These are phyloP conservation scores for Eutrema japonicum DNA, from an alignment of 345 rosid species.

Conservation along the genomic window DNA sequence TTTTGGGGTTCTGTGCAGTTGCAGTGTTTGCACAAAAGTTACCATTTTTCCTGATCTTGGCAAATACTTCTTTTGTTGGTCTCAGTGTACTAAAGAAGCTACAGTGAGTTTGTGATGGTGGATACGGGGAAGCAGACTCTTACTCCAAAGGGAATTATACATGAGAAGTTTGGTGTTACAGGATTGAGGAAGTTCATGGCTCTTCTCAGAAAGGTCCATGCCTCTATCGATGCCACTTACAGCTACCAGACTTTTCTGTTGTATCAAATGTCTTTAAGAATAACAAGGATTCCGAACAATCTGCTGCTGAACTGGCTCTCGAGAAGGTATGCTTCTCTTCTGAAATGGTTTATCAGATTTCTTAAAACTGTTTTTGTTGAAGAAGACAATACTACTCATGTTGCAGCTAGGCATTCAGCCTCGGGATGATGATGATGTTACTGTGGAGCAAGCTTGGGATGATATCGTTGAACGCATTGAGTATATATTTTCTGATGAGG, in stretches of 20 bases:
- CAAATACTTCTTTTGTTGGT: conserved; percentile 1
- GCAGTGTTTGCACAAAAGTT: conserved; percentile 8
- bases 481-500: conserved; percentile 72
- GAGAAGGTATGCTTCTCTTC: conserved; percentile 53
- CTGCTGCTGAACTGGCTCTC: conserved; percentile 81
- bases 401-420: conserved; percentile 70
- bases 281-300: conserved; percentile 80
- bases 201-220: conserved; percentile 51
- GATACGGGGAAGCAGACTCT: conserved; percentile 45
- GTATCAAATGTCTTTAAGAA: conserved; percentile 61
- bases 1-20: background rate
- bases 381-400: conserved; percentile 21
- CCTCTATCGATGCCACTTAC: conserved; percentile 69
- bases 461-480: conserved; percentile 54
- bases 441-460: conserved; percentile 61
- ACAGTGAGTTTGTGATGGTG: conserved; percentile 16
- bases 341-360: background rate
- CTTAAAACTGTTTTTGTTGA: background rate
- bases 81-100: conserved; percentile 16
- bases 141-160: conserved; percentile 73
- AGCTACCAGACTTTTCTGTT: conserved; percentile 70
- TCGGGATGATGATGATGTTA: conserved; percentile 45
- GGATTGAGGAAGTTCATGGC: conserved; percentile 66
- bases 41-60: background rate
- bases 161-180: conserved; percentile 68